Evolutionary conservation across 768 basidiomycete species (phyloP).

Genomic region (Agaricus subrufescens): DNA sequence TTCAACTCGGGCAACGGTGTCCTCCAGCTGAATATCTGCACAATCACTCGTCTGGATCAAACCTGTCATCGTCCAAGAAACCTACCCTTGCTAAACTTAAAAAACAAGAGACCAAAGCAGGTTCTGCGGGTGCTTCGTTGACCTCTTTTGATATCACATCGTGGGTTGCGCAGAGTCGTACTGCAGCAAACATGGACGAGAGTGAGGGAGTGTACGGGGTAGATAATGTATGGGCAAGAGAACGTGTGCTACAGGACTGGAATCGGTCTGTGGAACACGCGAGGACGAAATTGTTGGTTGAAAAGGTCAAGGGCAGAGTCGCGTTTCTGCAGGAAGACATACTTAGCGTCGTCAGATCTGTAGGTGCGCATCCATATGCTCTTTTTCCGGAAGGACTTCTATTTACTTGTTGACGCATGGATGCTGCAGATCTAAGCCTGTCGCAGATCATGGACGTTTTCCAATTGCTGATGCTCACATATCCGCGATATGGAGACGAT

Average conservation of each 20-base stretch:
- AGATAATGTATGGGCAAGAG: constrained; percentile 43
- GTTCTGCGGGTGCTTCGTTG: constrained; percentile 25
- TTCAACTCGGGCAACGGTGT: background rate
- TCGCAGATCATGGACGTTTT: constrained; percentile 68
- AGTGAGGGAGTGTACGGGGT: constrained; percentile 24
- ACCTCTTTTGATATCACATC: constrained; percentile 55
- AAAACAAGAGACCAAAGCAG: constrained; percentile 44
- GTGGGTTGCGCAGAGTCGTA: constrained; percentile 52
- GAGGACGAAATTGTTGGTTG: constrained; percentile 40
- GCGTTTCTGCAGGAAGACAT: constrained; percentile 64
- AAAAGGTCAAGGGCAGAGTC: constrained; percentile 49
- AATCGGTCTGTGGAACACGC: constrained; percentile 48
- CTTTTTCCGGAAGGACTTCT: constrained; percentile 5
- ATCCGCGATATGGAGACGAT: constrained; percentile 74
- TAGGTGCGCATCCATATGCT: constrained; percentile 35
- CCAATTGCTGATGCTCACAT: constrained; percentile 66
- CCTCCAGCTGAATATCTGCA: background rate
- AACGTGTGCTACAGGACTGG: constrained; percentile 54
- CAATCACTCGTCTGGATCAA: background rate
- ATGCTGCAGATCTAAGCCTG: constrained; percentile 47
- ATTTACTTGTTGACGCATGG: constrained; percentile 4
- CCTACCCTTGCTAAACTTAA: constrained; percentile 44
- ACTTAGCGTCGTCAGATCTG: constrained; percentile 48
- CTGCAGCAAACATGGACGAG: constrained; percentile 22
- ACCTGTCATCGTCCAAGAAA: constrained; percentile 9